Base-by-base conservation (phyloP, 257 asterid genomes). In the Solanum sejunctum region DNA sequence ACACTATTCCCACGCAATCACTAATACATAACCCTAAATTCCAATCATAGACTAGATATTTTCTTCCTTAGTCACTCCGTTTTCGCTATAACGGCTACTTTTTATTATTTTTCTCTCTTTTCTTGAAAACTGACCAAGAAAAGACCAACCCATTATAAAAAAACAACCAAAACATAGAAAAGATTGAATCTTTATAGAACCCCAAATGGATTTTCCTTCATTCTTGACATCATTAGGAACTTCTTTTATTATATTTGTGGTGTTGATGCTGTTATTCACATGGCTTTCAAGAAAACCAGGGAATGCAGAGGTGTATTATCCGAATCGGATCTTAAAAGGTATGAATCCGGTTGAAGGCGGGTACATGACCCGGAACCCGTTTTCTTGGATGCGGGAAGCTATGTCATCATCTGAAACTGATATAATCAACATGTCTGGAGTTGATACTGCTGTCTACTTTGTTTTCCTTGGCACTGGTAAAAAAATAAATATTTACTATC, bases 381-480 rank as follows among this genome's bases (percentile, higher is more conserved):
- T 95, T 85, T 17, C 97, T 20, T 96, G 99, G 99, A 92, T 96
- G 84, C 89, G 90, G 26, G 99, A 96, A 84, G 97, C 99, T 6
- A 11, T 92, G 49, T 70, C 92, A 66, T 95, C 98, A 8, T 86
- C 97, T 58, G 99, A 96, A 91, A 91, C 93, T 32, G 98, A 96
- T 84, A 90, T 96, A 79, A 86, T 96, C 88, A 75, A 87, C 26
- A 61, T 89, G 83, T 95, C 98, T 87, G 98, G 99, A 87, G 95
- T 96, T 84, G 99, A 96, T 92, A 81, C 99, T 80, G 99, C 98
- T 64, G 98, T 96, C 87, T 95, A 96, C 89, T 96, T 95, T 51
- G 97, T 96, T 69, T 96, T 90, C 92, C 93, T 95, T 87, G 80
- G 92, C 66, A 95, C 98, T 39, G 98, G 98, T 96, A 87, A 83